Percentiles rank a stretch among this genome's conserved stretches.
Conservation (phyloP, 768 basidiomycete species). For the Pleurotus citrinopileatus region DNA sequence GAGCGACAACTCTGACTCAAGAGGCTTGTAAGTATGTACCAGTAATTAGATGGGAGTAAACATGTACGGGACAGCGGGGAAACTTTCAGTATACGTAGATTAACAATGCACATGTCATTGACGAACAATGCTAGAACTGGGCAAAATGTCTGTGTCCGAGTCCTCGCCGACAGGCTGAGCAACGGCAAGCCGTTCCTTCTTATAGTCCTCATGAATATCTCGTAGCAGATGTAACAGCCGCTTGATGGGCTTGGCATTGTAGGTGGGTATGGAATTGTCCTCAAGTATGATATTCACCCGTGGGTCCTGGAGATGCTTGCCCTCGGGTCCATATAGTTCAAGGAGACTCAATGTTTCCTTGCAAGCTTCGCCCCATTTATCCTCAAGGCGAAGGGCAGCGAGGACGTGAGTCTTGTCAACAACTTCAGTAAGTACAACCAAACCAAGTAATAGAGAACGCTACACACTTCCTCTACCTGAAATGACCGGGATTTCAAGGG, state of each 20-base stretch:
- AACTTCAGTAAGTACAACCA: neutral
- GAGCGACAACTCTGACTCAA: no score
- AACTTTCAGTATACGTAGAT: no score
- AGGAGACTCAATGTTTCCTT: conserved; percentile 50
- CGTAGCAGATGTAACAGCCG: conserved; percentile 46
- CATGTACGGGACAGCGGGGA: no score
- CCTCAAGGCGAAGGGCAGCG: conserved; percentile 44
- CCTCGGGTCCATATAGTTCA: conserved; percentile 53
- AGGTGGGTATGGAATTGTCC: conserved; percentile 37
- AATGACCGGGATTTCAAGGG: conserved; percentile 32
- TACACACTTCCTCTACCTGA: conserved; percentile 46
- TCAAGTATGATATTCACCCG: conserved; percentile 49
- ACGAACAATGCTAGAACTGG: neutral
- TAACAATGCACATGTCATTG: no score
- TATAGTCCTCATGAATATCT: conserved; percentile 45
- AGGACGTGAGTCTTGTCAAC: conserved; percentile 47
- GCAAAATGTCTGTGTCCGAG: neutral
- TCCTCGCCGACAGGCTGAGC: neutral
- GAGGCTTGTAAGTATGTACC: no score
- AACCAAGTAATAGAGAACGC: neutral
- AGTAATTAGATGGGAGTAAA: no score
- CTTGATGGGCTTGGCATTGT: conserved; percentile 45
- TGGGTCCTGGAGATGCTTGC: conserved; percentile 44
- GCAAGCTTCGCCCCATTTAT: conserved; percentile 44
- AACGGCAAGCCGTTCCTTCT: conserved; percentile 21